Conservation (phyloP, 2,329 filamentous ascomycete genomes). For the Rutstroemia sp. region DNA sequence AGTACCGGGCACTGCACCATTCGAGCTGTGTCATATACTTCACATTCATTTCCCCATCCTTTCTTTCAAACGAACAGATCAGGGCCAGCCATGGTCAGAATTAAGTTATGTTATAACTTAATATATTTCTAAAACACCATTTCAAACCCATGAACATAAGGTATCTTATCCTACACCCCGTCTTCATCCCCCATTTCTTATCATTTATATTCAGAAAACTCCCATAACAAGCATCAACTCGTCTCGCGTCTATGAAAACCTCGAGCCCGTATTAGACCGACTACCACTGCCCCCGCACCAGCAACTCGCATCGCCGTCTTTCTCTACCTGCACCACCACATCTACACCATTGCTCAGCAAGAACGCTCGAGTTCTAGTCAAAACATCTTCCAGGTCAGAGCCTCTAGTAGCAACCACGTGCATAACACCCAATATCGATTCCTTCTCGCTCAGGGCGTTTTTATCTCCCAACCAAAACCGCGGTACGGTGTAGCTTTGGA, state of each 20-base stretch:
- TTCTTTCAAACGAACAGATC: no score
- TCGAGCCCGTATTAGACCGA: slow-evolving; percentile 1
- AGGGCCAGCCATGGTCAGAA: no score
- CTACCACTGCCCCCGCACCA: slow-evolving; percentile 42
- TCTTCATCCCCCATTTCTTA: background rate
- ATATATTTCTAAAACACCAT: background rate
- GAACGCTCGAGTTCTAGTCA: slow-evolving; percentile 67
- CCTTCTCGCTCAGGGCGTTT: slow-evolving; percentile 30
- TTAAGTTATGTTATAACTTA: no score
- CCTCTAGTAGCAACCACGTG: slow-evolving; percentile 71
- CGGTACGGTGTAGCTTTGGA: slow-evolving; percentile 77
- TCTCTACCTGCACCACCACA: slow-evolving; percentile 79
- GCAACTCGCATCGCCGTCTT: slow-evolving; percentile 64
- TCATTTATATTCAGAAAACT: background rate
- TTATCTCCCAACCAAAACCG: slow-evolving; percentile 89
- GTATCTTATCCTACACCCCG: background rate
- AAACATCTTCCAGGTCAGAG: slow-evolving; percentile 74
- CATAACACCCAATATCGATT: slow-evolving; percentile 70
- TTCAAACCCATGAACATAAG: background rate
- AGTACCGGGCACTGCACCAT: no score
- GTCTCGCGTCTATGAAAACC: slow-evolving; percentile 2
- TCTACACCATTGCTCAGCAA: slow-evolving; percentile 67
- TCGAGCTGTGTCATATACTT: no score
- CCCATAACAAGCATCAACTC: background rate
- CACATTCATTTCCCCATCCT: no score